Conservation (phyloP, 371 early-diverging fungal species). For the Syncephalastrum contaminatum region DNA sequence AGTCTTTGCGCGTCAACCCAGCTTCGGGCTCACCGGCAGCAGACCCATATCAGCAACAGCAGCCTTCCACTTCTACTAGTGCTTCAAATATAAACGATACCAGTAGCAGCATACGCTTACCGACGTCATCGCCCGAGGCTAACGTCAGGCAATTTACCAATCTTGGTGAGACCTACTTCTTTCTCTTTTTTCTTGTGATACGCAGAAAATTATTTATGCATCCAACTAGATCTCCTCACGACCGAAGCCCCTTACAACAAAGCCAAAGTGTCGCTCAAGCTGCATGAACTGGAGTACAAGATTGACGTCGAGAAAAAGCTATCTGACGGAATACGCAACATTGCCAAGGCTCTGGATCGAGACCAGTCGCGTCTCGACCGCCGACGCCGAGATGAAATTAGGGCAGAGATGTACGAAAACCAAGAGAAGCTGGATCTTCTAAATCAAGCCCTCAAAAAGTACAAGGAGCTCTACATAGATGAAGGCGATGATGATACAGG, state of each 20-base stretch:
- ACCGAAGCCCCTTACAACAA: constrained; percentile 76
- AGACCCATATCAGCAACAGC: not conserved
- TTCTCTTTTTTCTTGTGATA: not conserved
- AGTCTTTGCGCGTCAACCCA: too few relatives aligned
- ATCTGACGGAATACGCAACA: constrained; percentile 66
- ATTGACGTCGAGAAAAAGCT: constrained; percentile 89
- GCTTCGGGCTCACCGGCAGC: not conserved
- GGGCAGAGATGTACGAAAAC: constrained; percentile 70
- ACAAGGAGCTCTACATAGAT: constrained; percentile 78
- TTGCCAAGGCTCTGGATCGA: constrained; percentile 50
- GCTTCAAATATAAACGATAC: constrained; percentile 5
- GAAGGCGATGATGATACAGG: constrained; percentile 74
- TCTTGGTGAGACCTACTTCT: constrained; percentile 39
- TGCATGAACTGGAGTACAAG: constrained; percentile 83
- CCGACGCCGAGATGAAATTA: constrained; percentile 62
- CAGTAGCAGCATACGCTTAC: too few relatives aligned
- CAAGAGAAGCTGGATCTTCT: constrained; percentile 80
- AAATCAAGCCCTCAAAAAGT: constrained; percentile 78
- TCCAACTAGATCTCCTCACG: constrained; percentile 64
- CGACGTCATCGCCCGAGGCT: not conserved
- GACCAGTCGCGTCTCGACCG: constrained; percentile 40
- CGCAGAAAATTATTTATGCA: constrained; percentile 4
- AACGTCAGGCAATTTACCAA: constrained; percentile 41
- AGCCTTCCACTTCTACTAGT: not conserved
- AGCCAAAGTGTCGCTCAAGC: constrained; percentile 83